Evolutionary conservation across 169 alveolate species (phyloP).

Genomic region (Cryptosporidium bovis): DNA sequence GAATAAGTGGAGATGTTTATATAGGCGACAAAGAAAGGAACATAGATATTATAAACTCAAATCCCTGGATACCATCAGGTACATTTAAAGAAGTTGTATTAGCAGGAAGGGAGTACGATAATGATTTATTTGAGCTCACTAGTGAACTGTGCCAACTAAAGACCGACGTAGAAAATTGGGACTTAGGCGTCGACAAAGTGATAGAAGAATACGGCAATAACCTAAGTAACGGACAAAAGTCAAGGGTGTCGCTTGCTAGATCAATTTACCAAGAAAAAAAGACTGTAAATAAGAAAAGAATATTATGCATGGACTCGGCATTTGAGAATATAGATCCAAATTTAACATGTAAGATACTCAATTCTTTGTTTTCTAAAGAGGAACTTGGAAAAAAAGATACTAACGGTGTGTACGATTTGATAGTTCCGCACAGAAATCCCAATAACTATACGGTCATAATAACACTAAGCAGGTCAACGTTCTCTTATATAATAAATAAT

Average conservation of each 20-base stretch:
- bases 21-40: conserved; percentile 1
- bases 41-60: conserved; percentile 30
- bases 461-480: conserved; percentile 36
- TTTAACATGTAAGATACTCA: conserved; percentile 11
- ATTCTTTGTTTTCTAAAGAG: conserved; percentile 16
- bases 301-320: conserved; percentile 57
- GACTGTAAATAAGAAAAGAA: neutral
- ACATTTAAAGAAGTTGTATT: conserved; percentile 31
- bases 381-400: neutral
- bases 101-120: conserved; percentile 50
- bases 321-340: conserved; percentile 65
- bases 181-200: conserved; percentile 9
- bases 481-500: conserved; percentile 28
- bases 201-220: conserved; percentile 70
- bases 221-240: conserved; percentile 67
- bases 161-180: conserved; percentile 59
- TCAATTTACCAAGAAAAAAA: conserved; percentile 9
- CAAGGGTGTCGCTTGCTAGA: conserved; percentile 64
- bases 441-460: conserved; percentile 12
- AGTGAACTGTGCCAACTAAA: conserved; percentile 29
- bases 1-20: conserved; percentile 46
- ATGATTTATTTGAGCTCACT: conserved; percentile 5
- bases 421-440: conserved; percentile 21
- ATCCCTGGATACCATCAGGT: conserved; percentile 72
- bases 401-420: neutral